A percentile compares a stretch with the other conserved stretches of the same genome.
Conservation (phyloP, 495 filamentous ascomycete species). For the Aspergillus avenaceus region DNA sequence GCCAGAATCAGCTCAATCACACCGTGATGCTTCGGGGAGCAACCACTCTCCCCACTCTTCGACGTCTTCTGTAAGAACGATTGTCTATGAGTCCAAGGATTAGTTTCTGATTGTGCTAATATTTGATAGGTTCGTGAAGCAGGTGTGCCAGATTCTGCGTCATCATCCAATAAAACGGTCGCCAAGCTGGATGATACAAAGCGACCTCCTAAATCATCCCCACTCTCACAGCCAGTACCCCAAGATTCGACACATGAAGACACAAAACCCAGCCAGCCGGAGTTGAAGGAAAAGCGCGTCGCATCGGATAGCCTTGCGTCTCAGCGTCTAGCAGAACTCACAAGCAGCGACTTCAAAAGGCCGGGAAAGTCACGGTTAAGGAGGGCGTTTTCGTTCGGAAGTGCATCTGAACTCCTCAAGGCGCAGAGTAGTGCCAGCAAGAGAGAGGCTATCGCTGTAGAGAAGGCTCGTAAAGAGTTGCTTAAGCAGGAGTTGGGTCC, state of each 20-base stretch:
- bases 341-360: conserved; percentile 65
- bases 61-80: conserved; percentile 54
- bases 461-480: conserved; percentile 66
- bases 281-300: conserved; percentile 20
- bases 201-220: conserved; percentile 73
- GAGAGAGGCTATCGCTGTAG: conserved; percentile 49
- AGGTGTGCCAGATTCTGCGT: conserved; percentile 7
- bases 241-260: conserved; percentile 44
- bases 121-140: conserved; percentile 11
- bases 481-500: conserved; percentile 70
- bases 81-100: no score
- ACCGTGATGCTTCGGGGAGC: conserved; percentile 56
- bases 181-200: conserved; percentile 69
- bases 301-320: conserved; percentile 62
- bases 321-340: conserved; percentile 74
- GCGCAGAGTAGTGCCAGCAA: conserved; percentile 58
- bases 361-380: conserved; percentile 83
- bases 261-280: conserved; percentile 13
- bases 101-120: neutral
- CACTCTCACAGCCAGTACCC: conserved; percentile 77
- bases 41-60: conserved; percentile 45
- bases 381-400: conserved; percentile 95
- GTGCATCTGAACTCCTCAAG: conserved; percentile 84
- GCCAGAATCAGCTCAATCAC: conserved; percentile 53
- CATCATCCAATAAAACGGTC: conserved; percentile 51